Evolutionary conservation across 2,329 filamentous ascomycete species (phyloP).

Genomic region (Fusarium sp.): DNA sequence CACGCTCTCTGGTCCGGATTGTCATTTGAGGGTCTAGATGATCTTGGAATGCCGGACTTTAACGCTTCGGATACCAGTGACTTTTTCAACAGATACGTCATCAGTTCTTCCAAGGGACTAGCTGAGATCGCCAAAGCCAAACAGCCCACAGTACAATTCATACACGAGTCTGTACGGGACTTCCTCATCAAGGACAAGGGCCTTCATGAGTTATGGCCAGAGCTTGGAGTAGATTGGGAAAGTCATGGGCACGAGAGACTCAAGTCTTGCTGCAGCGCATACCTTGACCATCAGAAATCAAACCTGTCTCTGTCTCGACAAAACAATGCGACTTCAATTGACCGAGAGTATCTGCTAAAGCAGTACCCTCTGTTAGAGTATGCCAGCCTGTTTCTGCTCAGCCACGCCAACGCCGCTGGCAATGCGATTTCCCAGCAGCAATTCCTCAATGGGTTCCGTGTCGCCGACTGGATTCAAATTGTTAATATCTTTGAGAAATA

Average conservation of each 20-base stretch:
- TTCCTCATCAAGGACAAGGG: conserved; percentile 54
- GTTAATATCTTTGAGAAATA: conserved; percentile 10
- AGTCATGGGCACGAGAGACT: conserved; percentile 18
- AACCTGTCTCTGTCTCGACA: not conserved
- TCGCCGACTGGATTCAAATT: not conserved
- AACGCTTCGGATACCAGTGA: conserved; percentile 8
- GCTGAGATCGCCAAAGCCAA: conserved; percentile 52
- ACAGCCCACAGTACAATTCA: conserved; percentile 57
- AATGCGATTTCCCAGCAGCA: not conserved
- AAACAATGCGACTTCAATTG: not conserved
- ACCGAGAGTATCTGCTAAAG: not conserved
- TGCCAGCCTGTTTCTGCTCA: conserved; percentile 18
- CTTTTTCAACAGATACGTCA: conserved; percentile 46
- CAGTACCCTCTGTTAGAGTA: conserved; percentile 28
- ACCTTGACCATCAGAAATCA: conserved; percentile 3
- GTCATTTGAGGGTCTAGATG: not conserved
- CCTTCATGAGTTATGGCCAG: conserved; percentile 29
- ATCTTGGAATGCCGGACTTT: conserved; percentile 40
- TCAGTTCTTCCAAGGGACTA: conserved; percentile 60
- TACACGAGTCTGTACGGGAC: conserved; percentile 61
- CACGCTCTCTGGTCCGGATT: conserved; percentile 27
- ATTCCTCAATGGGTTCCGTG: not conserved
- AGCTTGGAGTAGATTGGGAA: conserved; percentile 7
- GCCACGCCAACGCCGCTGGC: conserved; percentile 22
- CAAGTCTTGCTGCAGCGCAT: conserved; percentile 18